Evolutionary conservation across 805 yeast genomes (phyloP), one percentile per base, ranked within the genome.

Genomic region (Kluyveromyces nonfermentans): DNA sequence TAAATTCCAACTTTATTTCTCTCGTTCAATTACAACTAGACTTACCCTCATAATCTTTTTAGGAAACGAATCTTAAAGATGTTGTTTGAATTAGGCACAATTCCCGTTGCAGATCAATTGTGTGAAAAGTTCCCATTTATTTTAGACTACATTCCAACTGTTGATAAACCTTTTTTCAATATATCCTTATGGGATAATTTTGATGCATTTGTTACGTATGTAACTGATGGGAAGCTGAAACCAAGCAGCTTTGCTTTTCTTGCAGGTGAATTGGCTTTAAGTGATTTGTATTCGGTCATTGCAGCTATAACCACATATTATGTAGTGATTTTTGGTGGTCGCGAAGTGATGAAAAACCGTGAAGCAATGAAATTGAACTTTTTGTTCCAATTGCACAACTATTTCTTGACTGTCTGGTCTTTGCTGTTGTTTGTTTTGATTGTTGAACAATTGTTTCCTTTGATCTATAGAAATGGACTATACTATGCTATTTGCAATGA

Each of bases 381-480:
- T 33, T 62, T 88, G 48, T 89, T 87, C 73, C 95, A 88, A 69
- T 57, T 87, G 48, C 97, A 90, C 67, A 90, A 90, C 69, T 62
- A 88, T 47, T 56, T 77, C 32, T 73, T 90, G 59, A 86, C 97
- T 10, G 46, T 74, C 17, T 69, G 80, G 37, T 85, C 96, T 8
- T 72, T 81, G 46, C 55, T 70, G 16, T 71, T 90, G 59, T 71
- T 88, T 53, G 54, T 81, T 33, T 76, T 90, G 55, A 70, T 83
- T 60, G 63, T 83, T 43, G 98, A 90, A 70, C 97, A 93, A 69
- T 65, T 89, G 51, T 59, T 85, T 40, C 97, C 97, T 34, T 80
- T 85, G 57, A 65, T 88, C 50, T 71, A 68, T 54, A 62, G 72
- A 49, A 77, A 89, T 59, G 97, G 97, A 12, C 43, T 90, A 15